These are phyloP conservation scores for Pulicaria dysenterica DNA, from an alignment of 129 eudicot species.

Conservation along the genomic window DNA sequence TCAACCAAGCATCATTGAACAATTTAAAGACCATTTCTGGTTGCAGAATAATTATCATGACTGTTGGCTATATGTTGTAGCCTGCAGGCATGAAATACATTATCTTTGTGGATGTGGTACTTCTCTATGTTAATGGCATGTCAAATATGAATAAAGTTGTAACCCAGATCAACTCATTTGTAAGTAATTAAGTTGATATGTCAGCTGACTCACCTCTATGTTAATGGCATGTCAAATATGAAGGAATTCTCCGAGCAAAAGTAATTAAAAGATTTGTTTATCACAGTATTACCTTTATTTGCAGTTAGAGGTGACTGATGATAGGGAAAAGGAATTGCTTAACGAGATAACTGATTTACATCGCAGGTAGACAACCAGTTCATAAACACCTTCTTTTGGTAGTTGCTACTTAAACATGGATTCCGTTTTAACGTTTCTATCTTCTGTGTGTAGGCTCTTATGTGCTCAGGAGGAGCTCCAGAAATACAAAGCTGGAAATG, in stretches of 20 bases:
- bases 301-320: slow-evolving; percentile 72
- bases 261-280: neutral
- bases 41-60: too few species aligned
- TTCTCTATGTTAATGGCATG: too few species aligned
- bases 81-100: too few species aligned
- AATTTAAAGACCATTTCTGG: too few species aligned
- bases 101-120: too few species aligned
- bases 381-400: slow-evolving; percentile 2
- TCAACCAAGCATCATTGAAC: too few species aligned
- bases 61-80: too few species aligned
- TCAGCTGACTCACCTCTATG: too few species aligned
- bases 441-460: slow-evolving; percentile 49
- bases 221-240: neutral
- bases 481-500: slow-evolving; percentile 64
- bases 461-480: slow-evolving; percentile 81
- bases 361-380: slow-evolving; percentile 53
- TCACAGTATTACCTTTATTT: neutral
- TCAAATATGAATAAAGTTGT: too few species aligned
- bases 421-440: neutral
- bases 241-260: neutral
- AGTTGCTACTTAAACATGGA: slow-evolving; percentile 9
- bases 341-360: slow-evolving; percentile 66
- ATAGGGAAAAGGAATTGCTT: slow-evolving; percentile 75
- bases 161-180: too few species aligned
- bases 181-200: too few species aligned